Conservation (phyloP, 176 grass and related monocot genomes). For the Alloteropsis semialata region DNA sequence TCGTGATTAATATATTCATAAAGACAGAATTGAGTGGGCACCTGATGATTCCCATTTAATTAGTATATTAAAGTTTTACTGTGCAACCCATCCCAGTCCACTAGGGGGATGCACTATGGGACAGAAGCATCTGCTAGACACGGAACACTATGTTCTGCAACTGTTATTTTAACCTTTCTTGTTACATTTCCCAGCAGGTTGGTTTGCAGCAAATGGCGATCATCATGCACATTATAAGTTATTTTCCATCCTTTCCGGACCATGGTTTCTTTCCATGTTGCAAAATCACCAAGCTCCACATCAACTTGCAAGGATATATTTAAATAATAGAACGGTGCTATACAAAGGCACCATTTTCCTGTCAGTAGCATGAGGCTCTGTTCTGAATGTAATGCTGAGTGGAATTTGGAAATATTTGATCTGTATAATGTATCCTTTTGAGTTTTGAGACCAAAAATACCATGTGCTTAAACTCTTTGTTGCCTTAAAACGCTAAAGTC, state of each 20-base stretch:
- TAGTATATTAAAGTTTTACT: not conserved
- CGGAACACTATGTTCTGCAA: not conserved
- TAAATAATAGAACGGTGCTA: slow-evolving; percentile 27
- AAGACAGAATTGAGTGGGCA: not conserved
- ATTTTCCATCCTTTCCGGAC: not conserved
- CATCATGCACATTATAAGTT: not conserved
- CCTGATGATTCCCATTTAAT: not conserved
- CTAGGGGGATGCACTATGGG: not conserved
- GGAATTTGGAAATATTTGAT: not conserved
- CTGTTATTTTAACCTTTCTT: not conserved
- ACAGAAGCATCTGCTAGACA: not conserved
- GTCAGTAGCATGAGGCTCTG: slow-evolving; percentile 20
- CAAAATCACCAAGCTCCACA: slow-evolving; percentile 13
- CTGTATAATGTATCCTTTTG: slow-evolving; percentile 20
- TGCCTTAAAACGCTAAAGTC: not conserved
- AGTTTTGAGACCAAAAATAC: not conserved
- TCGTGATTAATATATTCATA: not conserved
- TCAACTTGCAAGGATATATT: slow-evolving; percentile 5
- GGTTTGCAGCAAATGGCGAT: slow-evolving; percentile 23
- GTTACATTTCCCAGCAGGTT: slow-evolving; percentile 15
- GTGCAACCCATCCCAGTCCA: not conserved
- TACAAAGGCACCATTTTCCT: slow-evolving; percentile 9
- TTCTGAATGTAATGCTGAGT: slow-evolving; percentile 2
- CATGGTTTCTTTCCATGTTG: slow-evolving; percentile 5
- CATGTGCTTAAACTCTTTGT: not conserved